Percentiles rank a stretch among this genome's conserved stretches.
Conservation (phyloP, 2,329 filamentous ascomycete species). For the Exutisphaerella laricina region DNA sequence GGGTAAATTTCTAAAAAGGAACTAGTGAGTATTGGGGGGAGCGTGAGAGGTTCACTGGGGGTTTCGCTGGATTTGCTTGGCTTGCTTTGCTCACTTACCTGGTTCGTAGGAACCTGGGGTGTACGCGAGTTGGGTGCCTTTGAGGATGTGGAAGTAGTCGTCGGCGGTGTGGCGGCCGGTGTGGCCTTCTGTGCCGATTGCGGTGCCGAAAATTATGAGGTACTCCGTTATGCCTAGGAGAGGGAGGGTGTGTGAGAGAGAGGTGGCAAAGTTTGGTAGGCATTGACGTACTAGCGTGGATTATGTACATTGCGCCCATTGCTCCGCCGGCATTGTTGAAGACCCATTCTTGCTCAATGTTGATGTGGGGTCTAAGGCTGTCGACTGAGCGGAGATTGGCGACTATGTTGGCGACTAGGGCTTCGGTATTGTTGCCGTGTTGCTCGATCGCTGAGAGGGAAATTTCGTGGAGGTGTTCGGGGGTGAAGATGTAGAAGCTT, state of each 20-base stretch:
- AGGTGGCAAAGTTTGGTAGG: not conserved
- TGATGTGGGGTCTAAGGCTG: conserved; percentile 48
- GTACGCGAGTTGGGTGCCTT: conserved; percentile 71
- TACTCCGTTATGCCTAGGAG: conserved; percentile 69
- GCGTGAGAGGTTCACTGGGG: no score
- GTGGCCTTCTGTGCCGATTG: conserved; percentile 82
- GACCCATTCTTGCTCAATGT: conserved; percentile 71
- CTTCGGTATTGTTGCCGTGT: conserved; percentile 69
- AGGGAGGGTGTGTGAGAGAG: not conserved
- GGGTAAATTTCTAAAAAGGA: conserved; percentile 71
- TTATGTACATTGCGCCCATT: conserved; percentile 87
- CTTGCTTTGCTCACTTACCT: no score
- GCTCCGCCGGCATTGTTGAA: conserved; percentile 90
- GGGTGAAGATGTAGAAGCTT: conserved; percentile 68
- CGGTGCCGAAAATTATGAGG: conserved; percentile 80
- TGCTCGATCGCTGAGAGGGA: conserved; percentile 58
- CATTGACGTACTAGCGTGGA: conserved; percentile 66
- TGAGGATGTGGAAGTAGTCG: conserved; percentile 90
- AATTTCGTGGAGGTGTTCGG: conserved; percentile 62
- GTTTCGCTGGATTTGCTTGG: no score
- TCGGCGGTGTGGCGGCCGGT: conserved; percentile 83
- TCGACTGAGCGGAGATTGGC: conserved; percentile 54
- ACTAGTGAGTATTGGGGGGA: no score
- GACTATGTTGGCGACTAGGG: conserved; percentile 65
- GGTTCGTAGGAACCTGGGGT: conserved; percentile 47